Evolutionary conservation across 306 rosid species (phyloP).

Genomic region (Abrus pulchellus): DNA sequence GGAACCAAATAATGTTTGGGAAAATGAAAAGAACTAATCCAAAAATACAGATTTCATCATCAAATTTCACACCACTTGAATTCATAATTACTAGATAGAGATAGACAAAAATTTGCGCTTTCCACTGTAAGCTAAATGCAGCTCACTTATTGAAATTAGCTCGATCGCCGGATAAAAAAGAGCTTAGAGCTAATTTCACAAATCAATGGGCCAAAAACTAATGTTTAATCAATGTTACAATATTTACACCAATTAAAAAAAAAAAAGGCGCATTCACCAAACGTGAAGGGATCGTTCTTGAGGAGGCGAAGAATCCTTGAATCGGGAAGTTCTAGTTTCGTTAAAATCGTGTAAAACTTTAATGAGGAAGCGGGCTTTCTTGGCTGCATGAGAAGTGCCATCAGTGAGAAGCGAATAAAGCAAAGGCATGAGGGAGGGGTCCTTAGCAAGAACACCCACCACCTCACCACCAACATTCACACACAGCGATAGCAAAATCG

Average conservation of each 20-base stretch:
- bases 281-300: conserved; percentile 54
- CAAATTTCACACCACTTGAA: conserved; percentile 37
- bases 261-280: conserved; percentile 41
- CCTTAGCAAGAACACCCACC: conserved; percentile 59
- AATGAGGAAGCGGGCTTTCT: conserved; percentile 77
- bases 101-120: conserved; percentile 14
- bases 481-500: conserved; percentile 68
- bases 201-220: neutral
- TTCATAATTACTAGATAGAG: neutral
- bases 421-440: conserved; percentile 60
- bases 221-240: neutral
- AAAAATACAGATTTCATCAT: neutral
- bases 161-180: conserved; percentile 47
- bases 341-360: conserved; percentile 65
- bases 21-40: neutral
- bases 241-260: conserved; percentile 29
- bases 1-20: neutral
- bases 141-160: conserved; percentile 46
- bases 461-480: conserved; percentile 66
- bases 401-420: conserved; percentile 70
- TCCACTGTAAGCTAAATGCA: conserved; percentile 4
- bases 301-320: conserved; percentile 47
- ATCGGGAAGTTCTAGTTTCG: conserved; percentile 54
- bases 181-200: conserved; percentile 56
- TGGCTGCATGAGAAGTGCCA: conserved; percentile 63